Evolutionary conservation across 163 green algal species (phyloP).

Genomic region (Chlamydomonas reinhardtii): DNA sequence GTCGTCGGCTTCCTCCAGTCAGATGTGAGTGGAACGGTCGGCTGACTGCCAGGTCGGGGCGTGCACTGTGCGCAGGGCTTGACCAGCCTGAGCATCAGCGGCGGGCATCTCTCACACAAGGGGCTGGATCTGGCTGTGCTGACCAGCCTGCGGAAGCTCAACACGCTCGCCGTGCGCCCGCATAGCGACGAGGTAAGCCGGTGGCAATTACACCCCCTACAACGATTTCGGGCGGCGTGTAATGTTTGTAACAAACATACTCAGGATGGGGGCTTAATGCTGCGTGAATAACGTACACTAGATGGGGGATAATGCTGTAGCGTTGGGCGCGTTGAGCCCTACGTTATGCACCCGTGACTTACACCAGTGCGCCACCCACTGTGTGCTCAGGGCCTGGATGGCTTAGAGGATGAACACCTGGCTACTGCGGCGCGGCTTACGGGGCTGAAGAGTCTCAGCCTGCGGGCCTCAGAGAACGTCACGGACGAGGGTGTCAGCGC

Average conservation of each 20-base stretch:
- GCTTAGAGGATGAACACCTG: constrained; percentile 30
- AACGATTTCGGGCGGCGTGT: too few relatives aligned
- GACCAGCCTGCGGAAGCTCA: constrained; percentile 14
- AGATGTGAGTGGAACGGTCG: neutral
- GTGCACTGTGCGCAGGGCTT: constrained; percentile 2
- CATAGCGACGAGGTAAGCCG: neutral
- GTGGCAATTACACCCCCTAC: too few relatives aligned
- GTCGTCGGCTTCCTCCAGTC: too few relatives aligned
- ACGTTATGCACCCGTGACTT: too few relatives aligned
- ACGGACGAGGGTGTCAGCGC: constrained; percentile 24
- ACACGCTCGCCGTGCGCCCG: neutral
- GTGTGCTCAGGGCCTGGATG: constrained; percentile 20
- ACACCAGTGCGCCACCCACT: too few relatives aligned
- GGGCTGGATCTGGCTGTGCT: constrained; percentile 31
- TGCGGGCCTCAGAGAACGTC: constrained; percentile 37
- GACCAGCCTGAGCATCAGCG: neutral
- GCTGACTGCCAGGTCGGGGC: too few relatives aligned
- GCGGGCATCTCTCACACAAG: constrained; percentile 9
- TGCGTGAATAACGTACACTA: too few relatives aligned
- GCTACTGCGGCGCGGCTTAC: neutral
- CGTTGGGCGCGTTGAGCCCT: too few relatives aligned
- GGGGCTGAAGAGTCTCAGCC: constrained; percentile 11
- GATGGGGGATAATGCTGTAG: too few relatives aligned
- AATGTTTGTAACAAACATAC: too few relatives aligned
- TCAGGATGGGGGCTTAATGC: too few relatives aligned